Base-by-base conservation (phyloP, 2,329 filamentous ascomycete species). In the Lasiodiplodia sp. region DNA sequence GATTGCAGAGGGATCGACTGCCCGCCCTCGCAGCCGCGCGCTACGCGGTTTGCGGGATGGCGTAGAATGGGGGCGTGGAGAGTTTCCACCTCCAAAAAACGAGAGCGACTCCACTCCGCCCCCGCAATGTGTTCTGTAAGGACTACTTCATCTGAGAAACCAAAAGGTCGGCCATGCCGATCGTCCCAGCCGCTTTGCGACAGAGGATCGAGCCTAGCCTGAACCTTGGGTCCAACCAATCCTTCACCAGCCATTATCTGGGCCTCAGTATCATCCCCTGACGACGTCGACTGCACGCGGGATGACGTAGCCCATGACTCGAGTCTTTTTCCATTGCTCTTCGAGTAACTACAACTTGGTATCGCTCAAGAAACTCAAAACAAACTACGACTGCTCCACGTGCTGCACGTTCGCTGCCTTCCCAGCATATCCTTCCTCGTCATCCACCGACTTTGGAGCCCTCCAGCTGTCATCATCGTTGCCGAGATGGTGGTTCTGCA, bases 401-500 rank as follows among this genome's bases (percentile, higher is more conserved):
- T 67, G 40, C 44, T 31, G 21, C 5, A 60, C 28, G 21, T 28
- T 53, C 14, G 65, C 53, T 11, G 21, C 34, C 52, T 55, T 64
- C 5, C 37, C 21, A 1, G 18, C 44, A 7, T 34, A 34, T 14
- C 47, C 47, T 2, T 55, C 23, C 10, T 49, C 47, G 2, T 51
- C 34, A 10, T 51, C 66, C 23, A 34, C 49, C 16, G 47, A 14
- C 23, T 55, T 56, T 12, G 23, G n/a, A 4, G 21, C 63, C 10
- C 6, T 37, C 47, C 56, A 53, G n/a, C 52, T 38, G 14, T 21
- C 65, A 7, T 56, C 52, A 3, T 25, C 28, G 10, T 37, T 25
- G 11, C 40, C 56, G 6, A 38, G 28, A 34, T 55, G 56, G 49
- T 67, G 65, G 44, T 67, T 25, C 49, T 68, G 53, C 44, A 68